Base-by-base conservation (phyloP, 495 filamentous ascomycete species). In the Parachaetomium inaequale region DNA sequence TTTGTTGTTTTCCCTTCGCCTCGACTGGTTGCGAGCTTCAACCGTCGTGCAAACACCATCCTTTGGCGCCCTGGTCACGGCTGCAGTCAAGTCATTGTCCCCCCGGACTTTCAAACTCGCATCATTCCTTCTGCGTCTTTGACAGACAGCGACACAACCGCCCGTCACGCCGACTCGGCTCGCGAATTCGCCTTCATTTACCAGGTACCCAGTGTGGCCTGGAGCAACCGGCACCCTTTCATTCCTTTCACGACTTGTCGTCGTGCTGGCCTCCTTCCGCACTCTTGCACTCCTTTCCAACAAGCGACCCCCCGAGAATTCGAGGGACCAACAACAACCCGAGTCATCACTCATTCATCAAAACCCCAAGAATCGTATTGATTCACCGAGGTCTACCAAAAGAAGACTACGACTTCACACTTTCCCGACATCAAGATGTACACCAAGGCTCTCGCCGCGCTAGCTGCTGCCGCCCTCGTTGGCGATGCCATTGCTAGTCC, bases 21-120 rank as follows among this genome's bases (percentile, higher is more conserved):
- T 71, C 66, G 66, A 58, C 55, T 56, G 73, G 75, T 75, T 68
- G 75, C 77, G 69, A 79, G 74, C 67, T 68, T 74, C 74, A 72
- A 75, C 62, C 70, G 65, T 67, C 60, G 56, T 57, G 51, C 58
- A 59, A 55, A 34, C 53, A 60, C 57, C 64, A 69, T 62, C 61
- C 23, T 70, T 64, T 58, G 46, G 51, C 57, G 58, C 49, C 29
- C 46, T 43, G 42, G 47, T 64, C 50, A 50, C 49, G 50, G 29
- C 29, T 57, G 38, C 31, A 54, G 59, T 65, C 65, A 55, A n/a
- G n/a, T n/a, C n/a, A n/a, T 63, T 59, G 62, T 62, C 55, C 57
- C 43, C 25, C 51, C 12, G 17, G 26, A 61, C 32, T 45, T 54
- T 56, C 65, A 61, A 64, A 70, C 45, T 68, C 68, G 65, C 72